Percentiles rank a stretch among this genome's conserved stretches.
Evolutionary conservation across 2,329 filamentous ascomycete species (phyloP).

Genomic region (Lachnellula willkommii): DNA sequence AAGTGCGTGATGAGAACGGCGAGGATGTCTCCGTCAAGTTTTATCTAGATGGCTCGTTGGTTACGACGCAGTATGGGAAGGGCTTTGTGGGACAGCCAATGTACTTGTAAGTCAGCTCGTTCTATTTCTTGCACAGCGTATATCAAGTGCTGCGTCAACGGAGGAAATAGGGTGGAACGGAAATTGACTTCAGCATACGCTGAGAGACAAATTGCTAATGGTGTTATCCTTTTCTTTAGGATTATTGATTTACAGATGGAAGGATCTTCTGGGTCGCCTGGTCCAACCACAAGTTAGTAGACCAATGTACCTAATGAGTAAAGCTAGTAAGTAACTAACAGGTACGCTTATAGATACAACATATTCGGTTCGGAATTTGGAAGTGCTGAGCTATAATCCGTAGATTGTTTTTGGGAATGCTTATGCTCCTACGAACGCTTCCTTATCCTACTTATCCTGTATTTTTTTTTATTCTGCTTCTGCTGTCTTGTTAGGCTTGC

Average conservation of each 20-base stretch:
- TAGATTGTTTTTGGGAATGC: neutral
- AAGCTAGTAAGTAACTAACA: neutral
- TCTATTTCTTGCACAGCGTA: neutral
- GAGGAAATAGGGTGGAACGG: neutral
- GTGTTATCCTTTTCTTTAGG: neutral
- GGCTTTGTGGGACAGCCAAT: slow-evolving; percentile 43
- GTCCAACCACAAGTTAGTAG: slow-evolving; percentile 2
- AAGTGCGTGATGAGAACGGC: slow-evolving; percentile 46
- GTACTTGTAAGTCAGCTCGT: slow-evolving; percentile 12
- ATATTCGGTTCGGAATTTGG: slow-evolving; percentile 1
- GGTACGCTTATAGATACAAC: neutral
- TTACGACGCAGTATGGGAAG: slow-evolving; percentile 46
- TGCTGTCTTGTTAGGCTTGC: too few relatives aligned
- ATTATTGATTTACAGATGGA: slow-evolving; percentile 11
- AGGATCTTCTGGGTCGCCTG: slow-evolving; percentile 3
- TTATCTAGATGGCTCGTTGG: slow-evolving; percentile 45
- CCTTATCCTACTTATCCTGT: too few relatives aligned
- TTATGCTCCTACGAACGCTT: too few relatives aligned
- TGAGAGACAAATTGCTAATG: too few relatives aligned
- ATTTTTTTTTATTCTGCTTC: too few relatives aligned
- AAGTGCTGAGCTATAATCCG: slow-evolving; percentile 3
- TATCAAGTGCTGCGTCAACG: neutral
- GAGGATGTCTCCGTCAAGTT: slow-evolving; percentile 48
- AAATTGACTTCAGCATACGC: too few relatives aligned
- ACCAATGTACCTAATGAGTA: neutral